Conservation (phyloP, 192 early-diverging fungal species). For the Pilobolus umbonatus region DNA sequence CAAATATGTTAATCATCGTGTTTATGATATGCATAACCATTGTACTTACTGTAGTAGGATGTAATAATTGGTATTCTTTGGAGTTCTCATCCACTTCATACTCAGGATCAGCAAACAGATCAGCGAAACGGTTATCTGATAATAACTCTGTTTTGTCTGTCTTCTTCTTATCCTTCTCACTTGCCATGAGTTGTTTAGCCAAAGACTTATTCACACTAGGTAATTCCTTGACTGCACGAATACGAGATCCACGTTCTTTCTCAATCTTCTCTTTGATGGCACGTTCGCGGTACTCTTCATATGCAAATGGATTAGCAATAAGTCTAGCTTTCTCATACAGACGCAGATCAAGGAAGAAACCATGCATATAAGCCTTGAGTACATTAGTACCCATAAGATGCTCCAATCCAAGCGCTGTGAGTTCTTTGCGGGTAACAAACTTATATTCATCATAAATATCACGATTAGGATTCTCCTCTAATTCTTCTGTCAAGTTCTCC, state of each 20-base stretch:
- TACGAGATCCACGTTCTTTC: constrained; percentile 81
- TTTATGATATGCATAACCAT: background rate
- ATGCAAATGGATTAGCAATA: constrained; percentile 95
- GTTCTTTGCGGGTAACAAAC: constrained; percentile 90
- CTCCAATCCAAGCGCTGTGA: constrained; percentile 78
- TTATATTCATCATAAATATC: constrained; percentile 98
- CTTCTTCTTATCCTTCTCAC: constrained; percentile 39
- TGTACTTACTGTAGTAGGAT: constrained; percentile 37
- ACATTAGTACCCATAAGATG: constrained; percentile 90
- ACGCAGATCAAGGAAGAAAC: constrained; percentile 95
- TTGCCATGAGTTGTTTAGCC: constrained; percentile 64
- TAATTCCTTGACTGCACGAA: constrained; percentile 79
- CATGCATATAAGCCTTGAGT: constrained; percentile 97
- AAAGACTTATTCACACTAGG: constrained; percentile 92
- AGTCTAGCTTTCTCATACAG: constrained; percentile 94
- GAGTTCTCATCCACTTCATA: constrained; percentile 84
- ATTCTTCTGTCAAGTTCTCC: constrained; percentile 91
- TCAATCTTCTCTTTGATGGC: constrained; percentile 78
- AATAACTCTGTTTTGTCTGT: constrained; percentile 46
- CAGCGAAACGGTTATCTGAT: constrained; percentile 81
- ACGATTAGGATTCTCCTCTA: constrained; percentile 84
- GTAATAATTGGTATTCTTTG: constrained; percentile 75
- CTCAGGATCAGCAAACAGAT: constrained; percentile 85
- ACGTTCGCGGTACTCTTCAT: constrained; percentile 81
- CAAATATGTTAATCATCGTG: background rate